Evolutionary conservation across 306 rosid species (phyloP).

Genomic region (Ammopiptanthus mongolicus): DNA sequence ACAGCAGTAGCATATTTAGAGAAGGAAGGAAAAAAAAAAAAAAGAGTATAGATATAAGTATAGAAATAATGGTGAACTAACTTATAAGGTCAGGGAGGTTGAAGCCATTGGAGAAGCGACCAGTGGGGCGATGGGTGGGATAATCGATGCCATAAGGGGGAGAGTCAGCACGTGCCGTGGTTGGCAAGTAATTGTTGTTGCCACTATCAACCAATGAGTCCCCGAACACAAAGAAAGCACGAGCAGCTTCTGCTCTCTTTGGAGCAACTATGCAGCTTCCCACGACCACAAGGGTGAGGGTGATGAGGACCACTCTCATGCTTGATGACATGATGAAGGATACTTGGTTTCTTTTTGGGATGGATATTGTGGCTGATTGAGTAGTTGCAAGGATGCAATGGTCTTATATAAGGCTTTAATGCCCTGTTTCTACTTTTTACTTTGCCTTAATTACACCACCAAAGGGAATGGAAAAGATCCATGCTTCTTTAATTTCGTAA

Average conservation of each 20-base stretch:
- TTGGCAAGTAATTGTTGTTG: conserved; percentile 42
- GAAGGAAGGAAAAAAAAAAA: no score
- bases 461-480: no score
- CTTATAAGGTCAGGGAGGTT: conserved; percentile 43
- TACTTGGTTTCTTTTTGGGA: neutral
- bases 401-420: neutral
- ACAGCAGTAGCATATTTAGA: no score
- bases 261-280: neutral
- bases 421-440: neutral
- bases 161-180: conserved; percentile 36
- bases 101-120: conserved; percentile 53
- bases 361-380: neutral
- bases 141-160: conserved; percentile 47
- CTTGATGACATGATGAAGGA: neutral
- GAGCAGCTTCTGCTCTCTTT: conserved; percentile 18
- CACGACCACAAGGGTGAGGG: neutral
- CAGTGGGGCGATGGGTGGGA: conserved; percentile 40
- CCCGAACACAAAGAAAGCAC: conserved; percentile 42
- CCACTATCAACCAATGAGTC: conserved; percentile 48
- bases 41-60: no score
- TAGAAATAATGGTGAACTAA: neutral
- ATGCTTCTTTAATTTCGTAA: no score
- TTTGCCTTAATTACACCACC: no score
- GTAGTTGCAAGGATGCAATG: neutral
- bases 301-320: neutral